Evolutionary conservation across 345 rosid species (phyloP), one percentile per base, ranked within the genome.

Genomic region (Populus pruinosa): DNA sequence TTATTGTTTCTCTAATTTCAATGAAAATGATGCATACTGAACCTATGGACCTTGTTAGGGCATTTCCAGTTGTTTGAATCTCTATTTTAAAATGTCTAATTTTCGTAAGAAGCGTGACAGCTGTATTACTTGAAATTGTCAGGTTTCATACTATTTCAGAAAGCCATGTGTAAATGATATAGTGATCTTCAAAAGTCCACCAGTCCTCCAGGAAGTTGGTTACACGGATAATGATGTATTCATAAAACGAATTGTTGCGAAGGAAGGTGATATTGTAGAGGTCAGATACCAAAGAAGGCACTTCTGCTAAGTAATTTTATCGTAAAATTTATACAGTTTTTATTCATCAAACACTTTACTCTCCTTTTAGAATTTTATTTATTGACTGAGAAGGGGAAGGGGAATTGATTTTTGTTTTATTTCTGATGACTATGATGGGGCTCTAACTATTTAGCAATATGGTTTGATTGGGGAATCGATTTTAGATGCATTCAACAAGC

Each of bases 251-350:
- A 73, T 96, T 49, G 90, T 96, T 74, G 97, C 97, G 5, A 92
- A 90, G 90, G 99, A 83, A 84, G 99, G 99, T 18, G 99, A 96
- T 69, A 65, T 78, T n/a, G 95, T 94, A 4, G 99, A 96, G 98
- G 98, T 93, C 47, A 77, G 85, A 36, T 72, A 64, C 81, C 69
- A 69, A 65, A 64, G 14, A 5, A 53, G 20, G 47, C 47, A 38
- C 69, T 68, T 72, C 5, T 43, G 16, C 70, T 27, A 7, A 62
- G 13, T 72, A 59, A 21, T 35, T 62, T n/a, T 67, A 61, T 76
- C 6, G 21, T 23, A 10, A 35, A 50, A 56, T 18, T 53, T 53
- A 16, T 36, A n/a, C 11, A 66, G 21, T 74, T 36, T 1, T 55
- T 0, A 5, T 56, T 1, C 59, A 53, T 20, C 8, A 2, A 13